phyloP scores from a whole-genome alignment of 179 eudicot species.

The Dionaea muscipula region DNA sequence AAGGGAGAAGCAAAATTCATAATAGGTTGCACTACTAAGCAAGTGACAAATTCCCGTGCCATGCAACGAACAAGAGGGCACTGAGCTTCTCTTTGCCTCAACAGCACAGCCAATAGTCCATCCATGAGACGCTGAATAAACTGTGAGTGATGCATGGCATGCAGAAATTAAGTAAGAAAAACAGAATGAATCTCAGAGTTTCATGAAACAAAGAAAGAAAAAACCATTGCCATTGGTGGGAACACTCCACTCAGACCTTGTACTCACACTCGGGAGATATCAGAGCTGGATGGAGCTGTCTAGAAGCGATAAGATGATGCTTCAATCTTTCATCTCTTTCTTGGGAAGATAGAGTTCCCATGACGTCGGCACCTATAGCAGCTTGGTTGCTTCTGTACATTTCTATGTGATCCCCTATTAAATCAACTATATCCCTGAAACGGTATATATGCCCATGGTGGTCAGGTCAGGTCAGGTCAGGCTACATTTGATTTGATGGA shows the following conservation, averaged over 20 bases:
- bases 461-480: no score
- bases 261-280: slow-evolving; percentile 85
- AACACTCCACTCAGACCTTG: slow-evolving; percentile 65
- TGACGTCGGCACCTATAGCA: slow-evolving; percentile 80
- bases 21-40: slow-evolving; percentile 79
- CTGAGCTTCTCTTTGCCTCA: slow-evolving; percentile 85
- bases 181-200: slow-evolving; percentile 5
- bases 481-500: no score
- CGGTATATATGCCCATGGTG: slow-evolving; percentile 1
- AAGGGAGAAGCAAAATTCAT: slow-evolving; percentile 76
- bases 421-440: slow-evolving; percentile 83
- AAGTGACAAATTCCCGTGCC: slow-evolving; percentile 82
- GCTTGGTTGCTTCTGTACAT: slow-evolving; percentile 84
- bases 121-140: slow-evolving; percentile 68
- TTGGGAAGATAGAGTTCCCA: slow-evolving; percentile 83
- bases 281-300: slow-evolving; percentile 95
- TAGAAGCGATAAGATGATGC: slow-evolving; percentile 73
- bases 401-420: slow-evolving; percentile 80
- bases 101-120: slow-evolving; percentile 63
- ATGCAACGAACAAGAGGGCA: slow-evolving; percentile 80
- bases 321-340: slow-evolving; percentile 94
- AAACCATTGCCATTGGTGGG: slow-evolving; percentile 18
- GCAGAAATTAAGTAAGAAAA: slow-evolving; percentile 16
- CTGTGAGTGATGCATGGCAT: slow-evolving; percentile 34
- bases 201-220: slow-evolving; percentile 2